Evolutionary conservation across 169 alveolate genomes (phyloP).

Genomic region (Cryptosporidium tyzzeri): DNA sequence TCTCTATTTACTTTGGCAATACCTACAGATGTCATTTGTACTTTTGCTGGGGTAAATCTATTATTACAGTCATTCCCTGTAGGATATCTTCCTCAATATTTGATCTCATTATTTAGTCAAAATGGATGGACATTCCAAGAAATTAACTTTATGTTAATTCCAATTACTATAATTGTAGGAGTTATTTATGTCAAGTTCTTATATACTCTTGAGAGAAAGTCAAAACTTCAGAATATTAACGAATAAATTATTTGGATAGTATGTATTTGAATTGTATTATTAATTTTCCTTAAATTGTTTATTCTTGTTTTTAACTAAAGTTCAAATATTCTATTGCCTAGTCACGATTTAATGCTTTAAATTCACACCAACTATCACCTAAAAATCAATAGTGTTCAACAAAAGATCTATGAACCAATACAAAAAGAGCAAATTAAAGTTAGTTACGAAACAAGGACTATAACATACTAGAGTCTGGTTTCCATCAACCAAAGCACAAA

Average conservation of each 20-base stretch:
- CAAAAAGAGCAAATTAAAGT: not conserved
- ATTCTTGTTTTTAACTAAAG: no score
- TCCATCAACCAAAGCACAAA: not conserved
- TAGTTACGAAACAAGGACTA: not conserved
- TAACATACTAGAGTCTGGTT: not conserved
- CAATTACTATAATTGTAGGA: constrained; percentile 52
- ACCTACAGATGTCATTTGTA: constrained; percentile 62
- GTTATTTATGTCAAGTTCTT: constrained; percentile 27
- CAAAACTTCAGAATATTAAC: not conserved
- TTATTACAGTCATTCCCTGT: constrained; percentile 67
- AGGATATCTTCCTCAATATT: constrained; percentile 33
- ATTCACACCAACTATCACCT: no score
- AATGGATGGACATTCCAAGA: constrained; percentile 43
- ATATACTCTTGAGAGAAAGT: constrained; percentile 38
- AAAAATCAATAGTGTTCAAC: no score
- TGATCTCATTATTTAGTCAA: constrained; percentile 31
- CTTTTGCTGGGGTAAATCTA: constrained; percentile 62
- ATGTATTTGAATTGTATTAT: not conserved
- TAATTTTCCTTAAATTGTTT: not conserved
- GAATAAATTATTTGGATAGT: not conserved
- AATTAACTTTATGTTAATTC: constrained; percentile 24
- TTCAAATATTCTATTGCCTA: no score
- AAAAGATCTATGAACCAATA: no score
- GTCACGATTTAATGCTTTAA: no score
- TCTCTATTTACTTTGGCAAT: constrained; percentile 45